phyloP scores from a whole-genome alignment of 2,329 filamentous ascomycete genomes.

The Aspergillus proliferans region DNA sequence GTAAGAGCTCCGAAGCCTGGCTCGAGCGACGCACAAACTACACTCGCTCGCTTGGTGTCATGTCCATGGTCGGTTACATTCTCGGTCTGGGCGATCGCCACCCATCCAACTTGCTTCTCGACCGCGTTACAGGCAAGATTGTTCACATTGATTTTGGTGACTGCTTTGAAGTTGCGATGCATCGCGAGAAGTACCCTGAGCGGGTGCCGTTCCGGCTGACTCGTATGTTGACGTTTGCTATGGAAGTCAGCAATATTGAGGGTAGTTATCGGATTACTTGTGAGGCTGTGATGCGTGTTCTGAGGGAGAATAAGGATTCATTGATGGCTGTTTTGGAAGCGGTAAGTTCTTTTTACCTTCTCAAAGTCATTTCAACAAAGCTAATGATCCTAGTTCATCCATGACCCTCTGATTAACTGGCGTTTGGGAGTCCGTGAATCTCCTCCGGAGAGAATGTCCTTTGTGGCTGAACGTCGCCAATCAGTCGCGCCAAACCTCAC shows the following conservation, averaged over 20 bases:
- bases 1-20: slow-evolving; percentile 96
- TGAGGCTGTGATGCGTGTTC: slow-evolving; percentile 95
- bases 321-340: slow-evolving; percentile 98
- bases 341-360: slow-evolving; percentile 57
- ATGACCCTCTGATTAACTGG: slow-evolving; percentile 98
- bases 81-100: slow-evolving; percentile 93
- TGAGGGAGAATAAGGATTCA: slow-evolving; percentile 95
- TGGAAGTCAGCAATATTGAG: slow-evolving; percentile 99
- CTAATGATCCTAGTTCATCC: slow-evolving; percentile 68
- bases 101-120: slow-evolving; percentile 95
- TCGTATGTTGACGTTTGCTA: slow-evolving; percentile 97
- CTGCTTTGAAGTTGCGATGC: slow-evolving; percentile 99
- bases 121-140: slow-evolving; percentile 91
- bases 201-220: slow-evolving; percentile 95
- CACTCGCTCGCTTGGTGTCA: slow-evolving; percentile 91
- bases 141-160: slow-evolving; percentile 99
- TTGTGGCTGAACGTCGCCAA: slow-evolving; percentile 55
- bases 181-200: slow-evolving; percentile 98
- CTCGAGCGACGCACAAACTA: slow-evolving; percentile 98
- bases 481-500: slow-evolving; percentile 51
- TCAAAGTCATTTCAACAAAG: background rate
- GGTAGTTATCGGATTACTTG: slow-evolving; percentile 97
- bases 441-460: slow-evolving; percentile 50
- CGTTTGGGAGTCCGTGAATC: slow-evolving; percentile 64
- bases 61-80: slow-evolving; percentile 99